Conservation (phyloP, 2,329 filamentous ascomycete species). For the Colletotrichum cuscutae region DNA sequence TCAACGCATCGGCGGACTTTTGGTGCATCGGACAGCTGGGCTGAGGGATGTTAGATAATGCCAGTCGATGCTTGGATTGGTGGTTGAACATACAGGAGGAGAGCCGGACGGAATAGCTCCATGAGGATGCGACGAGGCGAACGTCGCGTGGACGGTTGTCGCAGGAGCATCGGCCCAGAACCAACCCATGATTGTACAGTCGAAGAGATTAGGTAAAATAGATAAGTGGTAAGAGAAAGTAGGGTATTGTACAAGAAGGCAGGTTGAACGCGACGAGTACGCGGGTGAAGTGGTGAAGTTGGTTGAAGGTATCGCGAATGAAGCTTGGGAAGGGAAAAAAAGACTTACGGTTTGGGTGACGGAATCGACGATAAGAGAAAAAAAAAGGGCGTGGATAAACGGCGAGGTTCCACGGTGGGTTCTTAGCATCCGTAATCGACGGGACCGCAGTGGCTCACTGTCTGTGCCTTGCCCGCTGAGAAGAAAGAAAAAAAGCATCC, state of each 20-base stretch:
- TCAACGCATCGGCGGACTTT: conserved; percentile 60
- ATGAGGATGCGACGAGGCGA: conserved; percentile 38
- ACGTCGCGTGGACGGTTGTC: conserved; percentile 37
- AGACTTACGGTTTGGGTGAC: conserved; percentile 32
- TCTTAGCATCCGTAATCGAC: conserved; percentile 4
- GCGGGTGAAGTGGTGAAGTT: neutral
- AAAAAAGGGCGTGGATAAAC: conserved; percentile 9
- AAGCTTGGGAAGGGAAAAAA: conserved; percentile 1
- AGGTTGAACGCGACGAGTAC: neutral
- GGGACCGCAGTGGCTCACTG: conserved; percentile 5
- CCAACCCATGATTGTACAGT: conserved; percentile 63
- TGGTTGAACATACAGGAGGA: conserved; percentile 51
- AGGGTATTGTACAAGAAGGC: neutral
- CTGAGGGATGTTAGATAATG: conserved; percentile 47
- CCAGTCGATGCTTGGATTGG: neutral
- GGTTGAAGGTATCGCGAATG: neutral
- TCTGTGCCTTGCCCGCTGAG: neutral
- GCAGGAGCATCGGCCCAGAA: conserved; percentile 68
- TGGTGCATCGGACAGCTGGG: conserved; percentile 68
- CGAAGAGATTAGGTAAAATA: neutral
- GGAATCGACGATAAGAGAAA: conserved; percentile 14
- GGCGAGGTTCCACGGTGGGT: conserved; percentile 1
- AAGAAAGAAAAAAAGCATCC: neutral
- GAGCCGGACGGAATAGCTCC: conserved; percentile 37
- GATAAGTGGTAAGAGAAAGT: neutral